phyloP scores from a whole-genome alignment of 805 yeast genomes.

The Henningerozyma blattae region DNA sequence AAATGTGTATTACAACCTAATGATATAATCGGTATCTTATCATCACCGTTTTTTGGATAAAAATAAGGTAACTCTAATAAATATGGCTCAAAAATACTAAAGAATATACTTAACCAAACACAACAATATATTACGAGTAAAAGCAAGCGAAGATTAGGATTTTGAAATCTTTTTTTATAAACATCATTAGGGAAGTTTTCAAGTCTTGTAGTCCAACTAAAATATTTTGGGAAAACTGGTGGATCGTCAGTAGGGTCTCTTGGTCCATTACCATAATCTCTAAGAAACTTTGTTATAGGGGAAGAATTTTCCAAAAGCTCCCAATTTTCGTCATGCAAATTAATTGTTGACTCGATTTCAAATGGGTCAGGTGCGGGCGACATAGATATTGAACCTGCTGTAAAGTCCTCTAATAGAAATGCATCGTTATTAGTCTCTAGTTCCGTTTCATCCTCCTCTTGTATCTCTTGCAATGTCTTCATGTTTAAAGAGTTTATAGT shows the following conservation, averaged over 20 bases:
- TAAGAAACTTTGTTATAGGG: conserved; percentile 15
- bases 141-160: conserved; percentile 16
- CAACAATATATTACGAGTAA: conserved; percentile 29
- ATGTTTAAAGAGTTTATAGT: no score
- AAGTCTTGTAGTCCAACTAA: conserved; percentile 15
- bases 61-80: conserved; percentile 31
- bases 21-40: conserved; percentile 26
- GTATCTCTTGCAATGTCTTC: no score
- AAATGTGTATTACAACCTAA: conserved; percentile 25
- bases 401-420: no score
- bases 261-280: conserved; percentile 49
- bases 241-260: conserved; percentile 33
- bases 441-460: no score
- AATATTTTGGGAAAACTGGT: conserved; percentile 26
- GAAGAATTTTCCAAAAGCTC: conserved; percentile 6
- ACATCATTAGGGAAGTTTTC: conserved; percentile 33
- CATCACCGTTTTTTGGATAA: conserved; percentile 9
- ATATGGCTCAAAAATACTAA: conserved; percentile 33
- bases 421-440: no score
- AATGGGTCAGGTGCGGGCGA: no score
- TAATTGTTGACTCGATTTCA: no score
- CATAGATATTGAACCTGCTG: no score
- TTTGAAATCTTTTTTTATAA: conserved; percentile 23
- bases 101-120: conserved; percentile 34
- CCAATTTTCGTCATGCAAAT: conserved; percentile 14